A percentile compares a stretch with the other conserved stretches of the same genome.
Conservation (phyloP, 306 rosid genomes). For the Myrica gale region DNA sequence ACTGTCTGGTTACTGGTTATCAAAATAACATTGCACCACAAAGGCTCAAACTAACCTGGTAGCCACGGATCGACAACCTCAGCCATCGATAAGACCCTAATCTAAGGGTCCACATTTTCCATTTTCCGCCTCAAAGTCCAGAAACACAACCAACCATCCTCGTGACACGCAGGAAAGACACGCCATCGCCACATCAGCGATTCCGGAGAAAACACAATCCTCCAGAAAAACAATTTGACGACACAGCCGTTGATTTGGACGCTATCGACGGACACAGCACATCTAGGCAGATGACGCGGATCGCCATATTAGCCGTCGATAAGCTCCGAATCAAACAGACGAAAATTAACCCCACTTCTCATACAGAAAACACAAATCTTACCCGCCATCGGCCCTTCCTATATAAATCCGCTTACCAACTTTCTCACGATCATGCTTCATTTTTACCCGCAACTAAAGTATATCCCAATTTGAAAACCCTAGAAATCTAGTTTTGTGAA, state of each 20-base stretch:
- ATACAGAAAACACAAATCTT: slow-evolving; percentile 5
- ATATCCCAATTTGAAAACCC: neutral
- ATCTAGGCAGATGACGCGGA: neutral
- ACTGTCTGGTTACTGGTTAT: no score
- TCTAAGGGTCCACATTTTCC: neutral
- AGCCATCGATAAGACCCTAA: neutral
- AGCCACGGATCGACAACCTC: slow-evolving; percentile 40
- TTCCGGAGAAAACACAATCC: neutral
- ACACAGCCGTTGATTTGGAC: neutral
- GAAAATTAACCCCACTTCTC: neutral
- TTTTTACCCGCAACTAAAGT: accelerated
- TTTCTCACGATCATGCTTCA: accelerated
- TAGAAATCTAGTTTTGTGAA: neutral
- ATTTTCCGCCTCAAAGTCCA: neutral
- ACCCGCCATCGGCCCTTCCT: neutral
- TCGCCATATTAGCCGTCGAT: neutral
- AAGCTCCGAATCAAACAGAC: neutral
- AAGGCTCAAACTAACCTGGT: slow-evolving; percentile 45
- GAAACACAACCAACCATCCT: neutral
- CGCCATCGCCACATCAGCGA: neutral
- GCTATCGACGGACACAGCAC: neutral
- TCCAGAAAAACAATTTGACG: neutral
- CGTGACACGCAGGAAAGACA: neutral
- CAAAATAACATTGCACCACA: no score
- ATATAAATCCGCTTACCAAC: neutral